Base-by-base conservation (phyloP, 371 early-diverging fungal species). In the Zopfochytrium polystomum region DNA sequence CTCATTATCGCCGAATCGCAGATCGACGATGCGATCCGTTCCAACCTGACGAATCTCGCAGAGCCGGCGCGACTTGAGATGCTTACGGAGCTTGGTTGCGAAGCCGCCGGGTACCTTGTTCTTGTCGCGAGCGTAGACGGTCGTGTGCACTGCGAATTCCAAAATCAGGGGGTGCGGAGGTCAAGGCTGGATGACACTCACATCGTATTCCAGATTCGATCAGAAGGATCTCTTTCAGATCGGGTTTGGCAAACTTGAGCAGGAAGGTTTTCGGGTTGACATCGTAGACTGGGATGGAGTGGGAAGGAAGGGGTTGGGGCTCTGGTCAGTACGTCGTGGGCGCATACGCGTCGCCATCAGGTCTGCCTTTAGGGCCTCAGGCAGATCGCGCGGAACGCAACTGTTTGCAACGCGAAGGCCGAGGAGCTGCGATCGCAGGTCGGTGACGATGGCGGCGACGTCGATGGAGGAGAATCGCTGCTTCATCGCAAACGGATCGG, bases 11-110 rank as follows among this genome's bases (percentile, higher is more conserved):
- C 86, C 88, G 84, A 98, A 98, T 60, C 89, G 86, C 76, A 97
- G 85, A 75, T 95, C 91, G 23, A 96, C 84, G 56, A 93, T 88
- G 43, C 98, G 87, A 81, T 98, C 98, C 46, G 87, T 77, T 48
- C 96, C 96, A 25, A 94, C 63, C 70, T 97, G 98, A 18, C 86
- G 77, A 2, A 98, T 80, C 32, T 75, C 83, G 0, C 87, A 89
- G 3, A 96, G 74, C 33, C 95, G 78, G 31, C 90, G 79, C 3
- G 92, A 86, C 63, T 89, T 82, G 45, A 98, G 76, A 61, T 94
- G 88, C 73, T 98, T 97, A 59, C 98, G 87, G 30, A 98, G 80
- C 83, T 95, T 96, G 67, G 87, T 86, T 73, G 88, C 85, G 67
- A 98, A 97, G 52, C 73, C 70, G 0, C 92, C 88, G 18, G 98